Conservation (phyloP, 1,139 yeast genomes). For the Protomyces inundatus region DNA sequence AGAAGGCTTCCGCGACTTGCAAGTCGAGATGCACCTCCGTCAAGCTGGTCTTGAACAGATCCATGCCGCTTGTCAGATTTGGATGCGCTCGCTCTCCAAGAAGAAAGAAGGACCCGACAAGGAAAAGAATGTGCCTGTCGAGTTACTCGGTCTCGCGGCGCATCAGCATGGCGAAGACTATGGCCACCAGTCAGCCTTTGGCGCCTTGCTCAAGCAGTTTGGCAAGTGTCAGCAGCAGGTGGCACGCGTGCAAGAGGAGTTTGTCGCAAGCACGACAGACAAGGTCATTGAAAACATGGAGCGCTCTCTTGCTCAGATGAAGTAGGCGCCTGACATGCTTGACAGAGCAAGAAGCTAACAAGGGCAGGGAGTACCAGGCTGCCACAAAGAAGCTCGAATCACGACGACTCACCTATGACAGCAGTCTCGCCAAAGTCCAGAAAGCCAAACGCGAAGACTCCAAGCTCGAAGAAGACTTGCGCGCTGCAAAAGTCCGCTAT, state of each 20-base stretch:
- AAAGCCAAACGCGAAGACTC: constrained; percentile 34
- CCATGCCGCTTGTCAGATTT: constrained; percentile 29
- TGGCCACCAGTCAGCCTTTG: constrained; percentile 32
- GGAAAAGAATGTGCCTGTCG: constrained; percentile 32
- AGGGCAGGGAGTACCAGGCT: constrained; percentile 19
- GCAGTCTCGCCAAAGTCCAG: constrained; percentile 32
- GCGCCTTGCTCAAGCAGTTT: constrained; percentile 32
- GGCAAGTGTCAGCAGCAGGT: constrained; percentile 33
- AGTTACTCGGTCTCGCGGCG: constrained; percentile 30
- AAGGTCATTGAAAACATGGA: constrained; percentile 19
- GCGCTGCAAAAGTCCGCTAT: constrained; percentile 33
- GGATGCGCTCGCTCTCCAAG: constrained; percentile 32
- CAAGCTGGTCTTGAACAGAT: constrained; percentile 32
- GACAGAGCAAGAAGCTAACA: not conserved
- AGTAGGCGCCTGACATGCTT: not conserved
- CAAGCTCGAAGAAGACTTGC: constrained; percentile 34
- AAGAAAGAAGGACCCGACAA: constrained; percentile 26
- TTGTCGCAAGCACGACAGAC: constrained; percentile 30
- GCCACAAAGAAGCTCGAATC: constrained; percentile 34
- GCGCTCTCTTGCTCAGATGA: constrained; percentile 27
- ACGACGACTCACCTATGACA: constrained; percentile 34
- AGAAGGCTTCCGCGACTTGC: constrained; percentile 33
- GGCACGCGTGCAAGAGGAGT: constrained; percentile 32
- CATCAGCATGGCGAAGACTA: constrained; percentile 32
- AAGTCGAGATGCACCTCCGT: constrained; percentile 32